Evolutionary conservation across 805 yeast genomes (phyloP).

Genomic region (Pichia nakasei): DNA sequence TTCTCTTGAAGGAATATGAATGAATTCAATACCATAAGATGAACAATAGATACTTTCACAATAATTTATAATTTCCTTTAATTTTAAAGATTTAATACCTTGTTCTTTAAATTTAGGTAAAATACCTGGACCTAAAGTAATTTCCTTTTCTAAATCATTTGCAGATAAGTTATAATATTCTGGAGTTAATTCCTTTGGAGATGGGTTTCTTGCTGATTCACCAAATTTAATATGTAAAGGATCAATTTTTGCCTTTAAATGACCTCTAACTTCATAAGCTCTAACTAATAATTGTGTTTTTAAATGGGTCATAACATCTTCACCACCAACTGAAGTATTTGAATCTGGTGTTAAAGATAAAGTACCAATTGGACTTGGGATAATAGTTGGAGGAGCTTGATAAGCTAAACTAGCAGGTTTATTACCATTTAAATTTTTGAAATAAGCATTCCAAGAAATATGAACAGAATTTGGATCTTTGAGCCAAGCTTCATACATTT

Average conservation of each 20-base stretch:
- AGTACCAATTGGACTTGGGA: conserved; percentile 75
- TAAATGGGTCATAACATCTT: conserved; percentile 76
- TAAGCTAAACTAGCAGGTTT: conserved; percentile 72
- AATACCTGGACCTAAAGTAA: conserved; percentile 95
- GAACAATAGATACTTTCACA: conserved; percentile 85
- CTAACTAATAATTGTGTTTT: conserved; percentile 94
- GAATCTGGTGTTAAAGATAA: conserved; percentile 50
- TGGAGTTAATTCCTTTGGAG: conserved; percentile 82
- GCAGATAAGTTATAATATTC: conserved; percentile 90
- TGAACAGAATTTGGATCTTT: conserved; percentile 87
- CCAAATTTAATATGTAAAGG: conserved; percentile 91
- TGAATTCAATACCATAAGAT: conserved; percentile 87
- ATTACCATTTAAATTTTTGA: conserved; percentile 70
- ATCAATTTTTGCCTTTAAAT: conserved; percentile 88
- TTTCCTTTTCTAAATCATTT: conserved; percentile 71
- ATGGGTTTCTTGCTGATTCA: conserved; percentile 38
- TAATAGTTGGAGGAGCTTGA: conserved; percentile 83
- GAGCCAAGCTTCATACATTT: conserved; percentile 95
- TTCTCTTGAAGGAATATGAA: conserved; percentile 91
- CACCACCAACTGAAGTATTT: conserved; percentile 38
- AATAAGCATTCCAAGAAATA: conserved; percentile 94
- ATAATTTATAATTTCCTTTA: conserved; percentile 66
- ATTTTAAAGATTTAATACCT: conserved; percentile 52
- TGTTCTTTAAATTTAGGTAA: conserved; percentile 77
- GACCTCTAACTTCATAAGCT: conserved; percentile 98